Evolutionary conservation across 352 stramenopile genomes (phyloP), one percentile per base, ranked within the genome.

Genomic region (Globisporangium polare): DNA sequence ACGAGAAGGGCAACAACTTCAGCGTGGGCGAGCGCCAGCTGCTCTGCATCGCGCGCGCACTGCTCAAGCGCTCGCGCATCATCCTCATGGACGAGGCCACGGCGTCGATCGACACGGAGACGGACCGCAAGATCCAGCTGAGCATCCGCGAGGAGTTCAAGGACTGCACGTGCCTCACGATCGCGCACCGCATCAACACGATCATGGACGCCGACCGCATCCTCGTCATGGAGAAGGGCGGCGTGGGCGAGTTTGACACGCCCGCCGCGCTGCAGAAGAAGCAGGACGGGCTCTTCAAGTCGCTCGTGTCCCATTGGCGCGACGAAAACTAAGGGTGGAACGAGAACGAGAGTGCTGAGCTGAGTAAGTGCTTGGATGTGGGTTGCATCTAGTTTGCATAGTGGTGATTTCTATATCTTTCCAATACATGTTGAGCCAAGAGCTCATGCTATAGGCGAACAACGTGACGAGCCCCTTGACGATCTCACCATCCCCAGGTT

Each of bases 31-130:
- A 99, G 68, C 77, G 96, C 12, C 97, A 99, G 72, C 66, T 99
- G 33, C 62, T 99, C 8, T 98, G 94, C 63, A 91, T 99, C 58
- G 96, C 90, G 46, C 79, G 97, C 49, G 97, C 97, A 17, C 68
- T 99, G 51, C 74, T 99, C 3, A 86, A 89, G 39, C 83, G 95
- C 26, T 95, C 91, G 52, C 67, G 71, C 13, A 96, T 99, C 35
- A 85, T 99, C 37, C 69, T 99, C 2, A 97, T 99, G 84, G 98
- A 99, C 63, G 98, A 99, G 73, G 97, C 97, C 2, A 99, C 97
- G 9, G 90, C 90, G 15, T 94, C 86, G 9, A 95, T 97, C 47
- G 91, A 97, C 61, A 80, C 71, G 9, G 84, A 92, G 58, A 96
- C 85, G 3, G 94, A 99, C 73, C 73, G 80, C 50, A 92, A 94